Evolutionary conservation across 78 protist species (phyloP).

Genomic region (Creolimax fragrantissima): DNA sequence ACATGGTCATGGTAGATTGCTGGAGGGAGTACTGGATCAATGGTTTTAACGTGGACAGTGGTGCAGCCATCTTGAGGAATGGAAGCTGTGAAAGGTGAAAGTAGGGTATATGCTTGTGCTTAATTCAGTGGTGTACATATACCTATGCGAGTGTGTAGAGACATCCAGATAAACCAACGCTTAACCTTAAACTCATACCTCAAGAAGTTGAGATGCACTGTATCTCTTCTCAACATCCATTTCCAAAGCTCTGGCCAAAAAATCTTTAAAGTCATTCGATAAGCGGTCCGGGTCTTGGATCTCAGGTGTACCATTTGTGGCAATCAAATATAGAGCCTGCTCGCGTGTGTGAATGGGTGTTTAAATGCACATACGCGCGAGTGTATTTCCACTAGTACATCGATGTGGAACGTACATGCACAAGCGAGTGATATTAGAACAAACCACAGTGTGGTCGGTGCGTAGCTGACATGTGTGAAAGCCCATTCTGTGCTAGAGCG

Average conservation of each 20-base stretch:
- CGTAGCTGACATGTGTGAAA: too few relatives aligned
- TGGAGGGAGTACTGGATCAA: conserved; percentile 16
- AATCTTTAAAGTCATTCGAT: conserved; percentile 62
- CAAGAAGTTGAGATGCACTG: conserved; percentile 21
- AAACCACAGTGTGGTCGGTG: too few relatives aligned
- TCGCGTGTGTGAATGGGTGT: conserved; percentile 6
- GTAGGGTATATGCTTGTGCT: not conserved
- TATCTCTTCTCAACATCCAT: conserved; percentile 59
- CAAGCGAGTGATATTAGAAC: too few relatives aligned
- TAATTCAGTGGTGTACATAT: not conserved
- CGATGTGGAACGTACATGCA: too few relatives aligned
- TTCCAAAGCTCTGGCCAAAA: conserved; percentile 57
- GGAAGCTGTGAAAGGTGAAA: conserved; percentile 23
- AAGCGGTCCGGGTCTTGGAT: conserved; percentile 44
- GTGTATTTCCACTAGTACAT: not conserved
- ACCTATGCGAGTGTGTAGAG: not conserved
- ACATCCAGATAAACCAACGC: not conserved
- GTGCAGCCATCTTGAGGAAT: conserved; percentile 43
- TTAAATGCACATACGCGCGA: not conserved
- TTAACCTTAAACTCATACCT: not conserved
- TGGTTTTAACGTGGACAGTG: conserved; percentile 11
- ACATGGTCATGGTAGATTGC: not conserved
- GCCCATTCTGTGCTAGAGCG: too few relatives aligned
- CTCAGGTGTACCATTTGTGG: conserved; percentile 77
- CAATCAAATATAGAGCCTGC: conserved; percentile 70